Conservation (phyloP, 2,329 filamentous ascomycete species). For the Penicillium corylophilum region DNA sequence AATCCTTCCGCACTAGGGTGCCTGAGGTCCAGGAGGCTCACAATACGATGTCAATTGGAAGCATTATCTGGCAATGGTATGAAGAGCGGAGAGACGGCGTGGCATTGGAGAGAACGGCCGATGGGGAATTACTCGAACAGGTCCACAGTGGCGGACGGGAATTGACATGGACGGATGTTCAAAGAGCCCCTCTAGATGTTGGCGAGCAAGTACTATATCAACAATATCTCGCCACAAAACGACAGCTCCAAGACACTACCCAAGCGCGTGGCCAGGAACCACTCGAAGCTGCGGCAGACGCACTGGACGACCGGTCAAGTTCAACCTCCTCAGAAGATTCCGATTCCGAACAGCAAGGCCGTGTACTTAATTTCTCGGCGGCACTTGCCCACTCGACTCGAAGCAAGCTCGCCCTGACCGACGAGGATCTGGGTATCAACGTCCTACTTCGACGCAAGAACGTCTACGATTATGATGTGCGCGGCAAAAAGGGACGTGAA, state of each 20-base stretch:
- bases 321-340: slow-evolving; percentile 87
- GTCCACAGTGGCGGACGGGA: slow-evolving; percentile 64
- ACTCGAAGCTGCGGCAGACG: slow-evolving; percentile 73
- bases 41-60: slow-evolving; percentile 60
- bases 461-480: slow-evolving; percentile 90
- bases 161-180: slow-evolving; percentile 60
- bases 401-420: slow-evolving; percentile 81
- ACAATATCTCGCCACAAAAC: slow-evolving; percentile 85
- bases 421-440: slow-evolving; percentile 89
- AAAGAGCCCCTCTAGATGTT: slow-evolving; percentile 66
- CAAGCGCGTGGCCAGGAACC: slow-evolving; percentile 67
- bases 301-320: slow-evolving; percentile 73
- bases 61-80: slow-evolving; percentile 78
- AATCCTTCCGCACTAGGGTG: slow-evolving; percentile 51
- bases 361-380: slow-evolving; percentile 83
- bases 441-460: slow-evolving; percentile 84
- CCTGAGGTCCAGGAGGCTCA: slow-evolving; percentile 27
- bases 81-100: slow-evolving; percentile 66
- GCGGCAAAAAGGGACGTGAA: slow-evolving; percentile 87
- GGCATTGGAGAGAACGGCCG: slow-evolving; percentile 54
- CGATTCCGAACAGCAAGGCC: slow-evolving; percentile 85
- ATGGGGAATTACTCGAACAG: slow-evolving; percentile 63
- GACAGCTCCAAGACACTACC: slow-evolving; percentile 79
- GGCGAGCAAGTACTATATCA: slow-evolving; percentile 81
- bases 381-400: slow-evolving; percentile 79